Conservation (phyloP, 768 basidiomycete genomes). For the Suillus discolor region DNA sequence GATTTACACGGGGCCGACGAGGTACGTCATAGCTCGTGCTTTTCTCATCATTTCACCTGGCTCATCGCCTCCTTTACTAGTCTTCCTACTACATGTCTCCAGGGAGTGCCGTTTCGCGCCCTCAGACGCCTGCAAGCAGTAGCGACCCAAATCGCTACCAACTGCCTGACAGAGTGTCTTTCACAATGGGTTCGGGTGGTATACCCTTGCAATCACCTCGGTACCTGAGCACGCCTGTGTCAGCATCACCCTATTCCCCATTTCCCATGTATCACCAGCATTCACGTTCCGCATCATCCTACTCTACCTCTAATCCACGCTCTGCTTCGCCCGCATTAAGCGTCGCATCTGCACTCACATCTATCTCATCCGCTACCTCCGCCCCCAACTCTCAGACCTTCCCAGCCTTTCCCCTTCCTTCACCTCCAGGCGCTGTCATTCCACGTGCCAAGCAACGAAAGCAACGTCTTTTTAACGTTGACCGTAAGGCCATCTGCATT, state of each 20-base stretch:
- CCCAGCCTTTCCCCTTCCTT: constrained; percentile 30
- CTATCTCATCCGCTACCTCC: constrained; percentile 46
- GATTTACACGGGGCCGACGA: constrained; percentile 30
- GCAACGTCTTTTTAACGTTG: constrained; percentile 71
- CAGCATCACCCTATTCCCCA: constrained; percentile 49
- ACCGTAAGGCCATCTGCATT: constrained; percentile 75
- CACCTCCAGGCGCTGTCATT: constrained; percentile 31
- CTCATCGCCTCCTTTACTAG: constrained; percentile 23
- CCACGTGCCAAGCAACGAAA: constrained; percentile 60
- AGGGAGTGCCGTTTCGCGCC: constrained; percentile 38
- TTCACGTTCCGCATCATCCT: constrained; percentile 47
- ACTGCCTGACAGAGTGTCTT: constrained; percentile 31
- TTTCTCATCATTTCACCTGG: not conserved
- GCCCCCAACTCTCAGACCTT: constrained; percentile 33
- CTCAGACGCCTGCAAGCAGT: constrained; percentile 40
- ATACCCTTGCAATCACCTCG: constrained; percentile 40
- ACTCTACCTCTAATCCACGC: constrained; percentile 50
- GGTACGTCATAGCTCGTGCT: constrained; percentile 15
- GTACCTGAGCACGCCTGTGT: constrained; percentile 48
- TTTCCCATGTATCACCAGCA: constrained; percentile 47
- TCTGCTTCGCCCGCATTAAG: constrained; percentile 67
- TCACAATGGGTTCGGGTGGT: constrained; percentile 22
- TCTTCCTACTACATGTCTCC: constrained; percentile 40
- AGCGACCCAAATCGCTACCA: constrained; percentile 35
- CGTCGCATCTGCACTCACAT: constrained; percentile 54